These are phyloP conservation scores for Leccinum subgranulosum DNA, from an alignment of 768 basidiomycete species.

Conservation along the genomic window DNA sequence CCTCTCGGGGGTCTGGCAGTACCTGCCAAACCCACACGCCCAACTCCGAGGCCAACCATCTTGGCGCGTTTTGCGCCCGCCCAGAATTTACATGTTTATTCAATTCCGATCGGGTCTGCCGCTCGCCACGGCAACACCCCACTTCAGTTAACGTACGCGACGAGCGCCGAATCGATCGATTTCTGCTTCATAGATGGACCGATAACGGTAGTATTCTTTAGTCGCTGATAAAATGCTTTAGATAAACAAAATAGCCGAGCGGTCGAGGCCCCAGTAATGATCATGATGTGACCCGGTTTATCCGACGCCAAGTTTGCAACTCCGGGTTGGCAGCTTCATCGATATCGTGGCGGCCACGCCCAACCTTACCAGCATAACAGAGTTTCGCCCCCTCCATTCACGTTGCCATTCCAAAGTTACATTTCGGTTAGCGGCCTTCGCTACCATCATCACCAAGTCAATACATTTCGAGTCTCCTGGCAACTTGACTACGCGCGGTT, in stretches of 20 bases:
- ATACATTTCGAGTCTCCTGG: neutral
- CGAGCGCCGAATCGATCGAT: neutral
- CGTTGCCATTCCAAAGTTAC: neutral
- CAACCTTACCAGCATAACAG: neutral
- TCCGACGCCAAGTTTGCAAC: neutral
- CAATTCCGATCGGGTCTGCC: neutral
- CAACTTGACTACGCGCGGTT: slow-evolving; percentile 4
- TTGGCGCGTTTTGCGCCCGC: neutral
- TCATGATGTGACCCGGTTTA: neutral
- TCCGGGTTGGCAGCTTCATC: neutral
- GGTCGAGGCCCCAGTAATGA: neutral
- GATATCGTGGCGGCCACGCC: neutral
- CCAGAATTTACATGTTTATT: neutral
- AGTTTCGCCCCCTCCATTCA: neutral
- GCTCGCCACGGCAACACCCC: slow-evolving; percentile 12
- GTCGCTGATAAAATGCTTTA: neutral
- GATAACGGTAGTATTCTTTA: slow-evolving; percentile 1
- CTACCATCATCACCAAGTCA: slow-evolving; percentile 22
- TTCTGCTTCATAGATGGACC: slow-evolving; percentile 10
- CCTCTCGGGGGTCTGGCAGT: neutral
- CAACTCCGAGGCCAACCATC: slow-evolving; percentile 4
- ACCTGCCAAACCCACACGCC: neutral
- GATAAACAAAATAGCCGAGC: neutral
- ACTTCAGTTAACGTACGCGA: slow-evolving; percentile 1
- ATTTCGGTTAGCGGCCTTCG: slow-evolving; percentile 1